A percentile compares a stretch with the other conserved stretches of the same genome.
These are phyloP conservation scores for Chrysoporthe deuterocubensis DNA, from an alignment of 2,329 filamentous ascomycete species.

Conservation along the genomic window DNA sequence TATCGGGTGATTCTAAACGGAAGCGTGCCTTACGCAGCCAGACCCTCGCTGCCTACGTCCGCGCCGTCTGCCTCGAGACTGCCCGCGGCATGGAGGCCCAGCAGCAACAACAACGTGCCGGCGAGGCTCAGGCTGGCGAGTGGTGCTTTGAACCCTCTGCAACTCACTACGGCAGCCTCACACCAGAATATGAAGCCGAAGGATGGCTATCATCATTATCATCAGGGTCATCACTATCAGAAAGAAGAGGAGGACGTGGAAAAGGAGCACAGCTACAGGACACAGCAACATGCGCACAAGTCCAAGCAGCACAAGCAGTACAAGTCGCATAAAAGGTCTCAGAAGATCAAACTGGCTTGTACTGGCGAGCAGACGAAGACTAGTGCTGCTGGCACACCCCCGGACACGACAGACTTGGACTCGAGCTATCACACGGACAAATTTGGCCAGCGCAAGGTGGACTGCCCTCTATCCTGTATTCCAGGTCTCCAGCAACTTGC, in stretches of 20 bases:
- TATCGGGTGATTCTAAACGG: conserved; percentile 53
- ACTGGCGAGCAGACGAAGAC: not conserved
- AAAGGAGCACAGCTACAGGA: conserved; percentile 33
- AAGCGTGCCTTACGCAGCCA: conserved; percentile 47
- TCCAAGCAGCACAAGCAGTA: conserved; percentile 30
- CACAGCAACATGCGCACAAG: conserved; percentile 33
- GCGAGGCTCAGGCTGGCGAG: conserved; percentile 45
- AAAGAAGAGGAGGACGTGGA: conserved; percentile 28
- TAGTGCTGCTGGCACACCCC: no score
- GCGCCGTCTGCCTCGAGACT: conserved; percentile 44
- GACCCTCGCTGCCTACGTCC: conserved; percentile 49
- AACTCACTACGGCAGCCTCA: conserved; percentile 43
- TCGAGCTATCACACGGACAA: not conserved
- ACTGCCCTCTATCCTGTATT: not conserved
- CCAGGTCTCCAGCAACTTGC: conserved; percentile 27
- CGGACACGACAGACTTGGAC: not conserved
- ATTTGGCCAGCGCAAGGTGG: conserved; percentile 18
- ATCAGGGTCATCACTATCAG: conserved; percentile 21
- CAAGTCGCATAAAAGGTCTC: conserved; percentile 16
- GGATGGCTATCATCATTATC: conserved; percentile 35
- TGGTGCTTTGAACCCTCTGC: conserved; percentile 52
- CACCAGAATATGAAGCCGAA: conserved; percentile 30
- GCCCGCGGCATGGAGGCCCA: conserved; percentile 28
- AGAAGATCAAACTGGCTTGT: not conserved
- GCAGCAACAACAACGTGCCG: conserved; percentile 37